Evolutionary conservation across 148 eudicot species (phyloP).

Genomic region (Diospyros lotus): DNA sequence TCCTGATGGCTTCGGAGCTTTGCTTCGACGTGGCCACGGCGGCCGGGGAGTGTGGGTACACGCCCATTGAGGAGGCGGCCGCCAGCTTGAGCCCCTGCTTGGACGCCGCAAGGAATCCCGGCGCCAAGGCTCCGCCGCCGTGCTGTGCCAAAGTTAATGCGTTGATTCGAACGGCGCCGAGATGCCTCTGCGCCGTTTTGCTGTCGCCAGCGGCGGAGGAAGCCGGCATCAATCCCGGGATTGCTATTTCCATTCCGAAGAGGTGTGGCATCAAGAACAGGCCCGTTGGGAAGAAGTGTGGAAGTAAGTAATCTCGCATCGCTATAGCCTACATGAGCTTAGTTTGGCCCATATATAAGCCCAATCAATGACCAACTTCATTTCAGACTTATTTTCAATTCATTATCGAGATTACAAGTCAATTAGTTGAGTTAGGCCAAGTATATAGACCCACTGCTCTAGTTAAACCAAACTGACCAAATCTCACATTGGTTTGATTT

Average conservation of each 20-base stretch:
- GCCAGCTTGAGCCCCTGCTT: slow-evolving; percentile 48
- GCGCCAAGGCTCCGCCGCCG: slow-evolving; percentile 32
- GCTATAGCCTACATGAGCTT: no score
- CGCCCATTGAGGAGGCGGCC: slow-evolving; percentile 33
- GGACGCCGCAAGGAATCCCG: slow-evolving; percentile 26
- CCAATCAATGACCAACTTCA: no score
- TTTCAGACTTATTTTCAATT: no score
- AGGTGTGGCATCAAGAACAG: slow-evolving; percentile 53
- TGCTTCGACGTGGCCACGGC: slow-evolving; percentile 12
- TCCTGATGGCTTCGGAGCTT: slow-evolving; percentile 11
- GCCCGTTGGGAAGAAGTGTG: no score
- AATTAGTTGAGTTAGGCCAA: no score
- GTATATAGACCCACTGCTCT: no score
- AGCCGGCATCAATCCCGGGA: slow-evolving; percentile 54
- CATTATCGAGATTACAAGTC: no score
- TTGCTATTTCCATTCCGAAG: slow-evolving; percentile 50
- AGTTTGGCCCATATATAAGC: no score
- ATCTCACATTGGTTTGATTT: no score
- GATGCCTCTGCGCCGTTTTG: slow-evolving; percentile 48
- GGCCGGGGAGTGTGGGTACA: slow-evolving; percentile 44
- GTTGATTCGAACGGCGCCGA: slow-evolving; percentile 39
- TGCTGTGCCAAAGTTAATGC: slow-evolving; percentile 50
- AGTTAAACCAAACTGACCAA: no score
- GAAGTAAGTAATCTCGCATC: no score
- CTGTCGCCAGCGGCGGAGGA: slow-evolving; percentile 45